Evolutionary conservation across 257 asterid genomes (phyloP).

Genomic region (Orobanche coerulescens): DNA sequence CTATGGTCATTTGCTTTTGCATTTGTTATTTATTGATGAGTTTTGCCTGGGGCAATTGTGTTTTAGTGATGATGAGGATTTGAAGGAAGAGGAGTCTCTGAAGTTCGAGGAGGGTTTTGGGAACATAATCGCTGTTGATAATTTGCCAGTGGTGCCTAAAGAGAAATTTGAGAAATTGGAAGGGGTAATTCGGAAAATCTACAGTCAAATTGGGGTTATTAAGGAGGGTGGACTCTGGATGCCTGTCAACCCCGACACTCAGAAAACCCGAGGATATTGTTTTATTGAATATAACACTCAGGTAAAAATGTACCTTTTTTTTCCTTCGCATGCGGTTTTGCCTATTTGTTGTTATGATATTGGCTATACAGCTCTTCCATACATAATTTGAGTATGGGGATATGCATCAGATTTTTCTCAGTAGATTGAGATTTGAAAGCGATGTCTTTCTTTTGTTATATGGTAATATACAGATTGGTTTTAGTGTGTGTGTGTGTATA

Average conservation of each 20-base stretch:
- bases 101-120: slow-evolving; percentile 73
- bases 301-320: slow-evolving; percentile 32
- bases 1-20: neutral
- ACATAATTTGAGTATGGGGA: too few species aligned
- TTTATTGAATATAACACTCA: slow-evolving; percentile 76
- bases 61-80: slow-evolving; percentile 81
- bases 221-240: slow-evolving; percentile 79
- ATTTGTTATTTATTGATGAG: neutral
- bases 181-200: slow-evolving; percentile 71
- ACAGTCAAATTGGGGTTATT: slow-evolving; percentile 71
- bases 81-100: slow-evolving; percentile 50
- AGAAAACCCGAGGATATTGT: slow-evolving; percentile 70
- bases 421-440: too few species aligned
- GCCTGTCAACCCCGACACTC: slow-evolving; percentile 69
- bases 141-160: slow-evolving; percentile 66
- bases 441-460: too few species aligned
- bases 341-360: neutral
- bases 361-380: too few species aligned
- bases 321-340: neutral
- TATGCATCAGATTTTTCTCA: too few species aligned
- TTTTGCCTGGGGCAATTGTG: neutral
- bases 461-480: too few species aligned
- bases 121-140: slow-evolving; percentile 79
- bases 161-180: slow-evolving; percentile 81
- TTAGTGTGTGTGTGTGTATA: too few species aligned